Base-by-base conservation (phyloP, 2,329 filamentous ascomycete genomes). In the Sarocladium kiliense region DNA sequence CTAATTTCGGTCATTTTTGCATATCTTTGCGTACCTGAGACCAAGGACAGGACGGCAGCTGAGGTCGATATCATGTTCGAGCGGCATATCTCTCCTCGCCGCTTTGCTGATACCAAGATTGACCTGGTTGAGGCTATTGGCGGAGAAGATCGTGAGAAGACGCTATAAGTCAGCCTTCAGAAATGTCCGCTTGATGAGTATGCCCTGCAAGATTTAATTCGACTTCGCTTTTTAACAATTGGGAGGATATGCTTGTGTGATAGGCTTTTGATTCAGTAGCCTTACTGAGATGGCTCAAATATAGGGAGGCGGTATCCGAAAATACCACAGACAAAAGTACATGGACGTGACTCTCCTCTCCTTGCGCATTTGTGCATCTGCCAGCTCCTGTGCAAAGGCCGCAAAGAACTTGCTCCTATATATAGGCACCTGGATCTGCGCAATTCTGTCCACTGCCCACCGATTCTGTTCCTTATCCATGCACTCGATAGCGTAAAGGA, bases 21-120 rank as follows among this genome's bases (percentile, higher is more conserved):
- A 0, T 88, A 79, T 63, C 88, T 87, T 71, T 76, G 82, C 3
- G 70, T 88, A 0, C 85, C 85, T 0, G 85, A 88, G 63, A 47
- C 44, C 7, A 47, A 47, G 44, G 44, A 47, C n/a, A 26, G 44
- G 25, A 47, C 44, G 14, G 44, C 44, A 30, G 44, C 44, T 23
- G 44, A 47, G 25, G 44, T 47, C 4, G 44, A 47, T 30, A 47
- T 47, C n/a, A 16, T 47, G 21, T 47, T 47, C n/a, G 44, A 47
- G 44, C 21, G 21, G 9, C 44, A 23, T 10, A 14, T 47, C 9
- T 47, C 44, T 10, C 44, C 25, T 27, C 44, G 44, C n/a, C 44
- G 19, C 44, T 47, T 47, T 27, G 44, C 44, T 14, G 44, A 47
- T 21, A 44, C 53, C 37, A 54, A 54, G 53, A 25, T 54, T 32